phyloP scores from a whole-genome alignment of 805 yeast species.

The Starmera pachycereana region DNA sequence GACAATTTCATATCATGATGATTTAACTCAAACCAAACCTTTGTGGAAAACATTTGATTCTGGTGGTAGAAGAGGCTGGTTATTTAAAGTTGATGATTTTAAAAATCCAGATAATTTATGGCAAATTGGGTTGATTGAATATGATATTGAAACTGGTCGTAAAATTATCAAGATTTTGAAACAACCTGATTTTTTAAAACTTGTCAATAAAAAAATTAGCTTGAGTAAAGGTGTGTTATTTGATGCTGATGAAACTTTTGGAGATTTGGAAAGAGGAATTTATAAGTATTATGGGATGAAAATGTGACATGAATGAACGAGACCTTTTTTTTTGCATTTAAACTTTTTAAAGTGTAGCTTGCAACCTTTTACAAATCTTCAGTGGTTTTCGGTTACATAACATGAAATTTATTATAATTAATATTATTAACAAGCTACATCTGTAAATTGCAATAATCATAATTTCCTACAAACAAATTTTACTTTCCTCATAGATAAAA shows the following conservation, averaged over 20 bases:
- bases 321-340: not conserved
- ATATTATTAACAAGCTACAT: no score
- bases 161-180: slow-evolving; percentile 34
- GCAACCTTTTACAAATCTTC: not conserved
- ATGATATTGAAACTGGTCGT: slow-evolving; percentile 55
- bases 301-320: slow-evolving; percentile 14
- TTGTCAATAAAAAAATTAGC: slow-evolving; percentile 28
- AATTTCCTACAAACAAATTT: no score
- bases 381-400: no score
- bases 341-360: not conserved
- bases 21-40: slow-evolving; percentile 16
- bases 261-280: slow-evolving; percentile 33
- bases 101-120: slow-evolving; percentile 24
- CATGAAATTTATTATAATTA: no score
- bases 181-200: slow-evolving; percentile 28
- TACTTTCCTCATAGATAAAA: no score
- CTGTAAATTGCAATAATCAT: no score
- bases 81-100: slow-evolving; percentile 37
- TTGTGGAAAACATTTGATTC: slow-evolving; percentile 24
- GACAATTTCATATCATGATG: slow-evolving; percentile 3
- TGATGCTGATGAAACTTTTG: slow-evolving; percentile 28
- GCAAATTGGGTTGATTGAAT: slow-evolving; percentile 33
- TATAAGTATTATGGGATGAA: slow-evolving; percentile 32
- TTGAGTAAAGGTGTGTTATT: slow-evolving; percentile 24
- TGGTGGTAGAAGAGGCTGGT: slow-evolving; percentile 73